These are phyloP conservation scores for Cyberlindnera veronae DNA, from an alignment of 805 yeast species.

Conservation along the genomic window DNA sequence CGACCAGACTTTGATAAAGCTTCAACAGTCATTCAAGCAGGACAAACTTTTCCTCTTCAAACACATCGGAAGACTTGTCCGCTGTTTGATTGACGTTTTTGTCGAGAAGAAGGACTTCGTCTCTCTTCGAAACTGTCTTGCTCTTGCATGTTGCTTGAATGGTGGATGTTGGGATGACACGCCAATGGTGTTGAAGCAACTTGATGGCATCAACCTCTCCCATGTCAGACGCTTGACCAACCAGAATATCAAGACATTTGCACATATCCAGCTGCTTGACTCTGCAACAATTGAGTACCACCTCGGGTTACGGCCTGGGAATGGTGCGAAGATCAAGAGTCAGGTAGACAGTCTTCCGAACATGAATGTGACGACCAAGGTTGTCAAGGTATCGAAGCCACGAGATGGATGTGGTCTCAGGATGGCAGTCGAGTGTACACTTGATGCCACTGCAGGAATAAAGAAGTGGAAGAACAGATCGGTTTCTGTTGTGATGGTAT, in stretches of 20 bases:
- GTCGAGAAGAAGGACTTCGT: constrained; percentile 38
- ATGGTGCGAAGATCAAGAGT: constrained; percentile 35
- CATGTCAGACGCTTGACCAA: constrained; percentile 37
- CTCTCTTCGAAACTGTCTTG: constrained; percentile 38
- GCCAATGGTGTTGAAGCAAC: constrained; percentile 42
- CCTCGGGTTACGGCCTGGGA: constrained; percentile 39
- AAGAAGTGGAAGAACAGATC: constrained; percentile 33
- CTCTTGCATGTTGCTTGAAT: constrained; percentile 36
- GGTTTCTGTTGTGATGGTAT: constrained; percentile 31
- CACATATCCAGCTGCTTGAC: constrained; percentile 30
- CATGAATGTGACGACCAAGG: constrained; percentile 25
- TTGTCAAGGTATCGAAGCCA: constrained; percentile 10
- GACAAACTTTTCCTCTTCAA: constrained; percentile 44
- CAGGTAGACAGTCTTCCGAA: constrained; percentile 36
- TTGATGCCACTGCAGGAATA: not conserved
- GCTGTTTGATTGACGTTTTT: constrained; percentile 43
- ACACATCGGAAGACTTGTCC: constrained; percentile 39
- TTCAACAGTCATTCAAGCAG: constrained; percentile 37
- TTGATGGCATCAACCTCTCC: constrained; percentile 43
- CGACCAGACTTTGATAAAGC: constrained; percentile 37
- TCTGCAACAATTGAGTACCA: constrained; percentile 38
- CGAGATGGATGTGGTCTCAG: constrained; percentile 9
- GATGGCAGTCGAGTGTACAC: constrained; percentile 1
- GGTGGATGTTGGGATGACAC: constrained; percentile 52
- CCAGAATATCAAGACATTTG: constrained; percentile 33